Conservation (phyloP, 257 asterid species). For the Solanum tarapatanum region DNA sequence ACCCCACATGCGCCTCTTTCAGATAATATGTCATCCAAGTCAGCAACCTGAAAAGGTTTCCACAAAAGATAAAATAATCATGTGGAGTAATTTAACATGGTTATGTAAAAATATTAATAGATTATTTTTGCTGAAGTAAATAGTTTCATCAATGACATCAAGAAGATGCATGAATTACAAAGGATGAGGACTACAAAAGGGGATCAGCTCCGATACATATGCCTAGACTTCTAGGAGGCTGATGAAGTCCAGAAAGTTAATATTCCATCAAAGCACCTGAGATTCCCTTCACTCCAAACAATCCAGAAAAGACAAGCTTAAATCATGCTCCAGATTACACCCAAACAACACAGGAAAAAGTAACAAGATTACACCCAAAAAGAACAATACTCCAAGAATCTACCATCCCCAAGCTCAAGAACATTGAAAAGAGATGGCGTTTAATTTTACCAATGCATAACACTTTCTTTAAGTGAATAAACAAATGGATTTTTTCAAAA, state of each 20-base stretch:
- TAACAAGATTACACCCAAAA: not conserved
- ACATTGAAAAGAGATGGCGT: not conserved
- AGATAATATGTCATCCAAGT: conserved; percentile 73
- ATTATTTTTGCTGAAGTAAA: not conserved
- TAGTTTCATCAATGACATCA: not conserved
- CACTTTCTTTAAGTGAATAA: not conserved
- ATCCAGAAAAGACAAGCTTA: not conserved
- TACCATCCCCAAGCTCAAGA: not conserved
- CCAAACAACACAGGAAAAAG: not conserved
- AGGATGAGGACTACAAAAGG: not conserved
- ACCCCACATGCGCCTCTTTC: conserved; percentile 99
- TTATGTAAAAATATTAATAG: not conserved
- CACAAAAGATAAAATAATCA: not conserved
- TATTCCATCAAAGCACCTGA: not conserved
- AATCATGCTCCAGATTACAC: not conserved
- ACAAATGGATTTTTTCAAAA: not conserved
- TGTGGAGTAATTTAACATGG: not conserved
- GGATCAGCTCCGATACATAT: not conserved
- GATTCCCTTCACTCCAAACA: not conserved
- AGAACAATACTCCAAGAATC: not conserved
- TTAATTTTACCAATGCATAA: not conserved
- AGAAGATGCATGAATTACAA: not conserved
- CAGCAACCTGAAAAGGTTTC: conserved; percentile 52
- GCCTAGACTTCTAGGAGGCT: not conserved
- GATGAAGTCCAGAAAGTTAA: not conserved